phyloP scores from a whole-genome alignment of 345 rosid species.

The Excoecaria cochinchinensis region DNA sequence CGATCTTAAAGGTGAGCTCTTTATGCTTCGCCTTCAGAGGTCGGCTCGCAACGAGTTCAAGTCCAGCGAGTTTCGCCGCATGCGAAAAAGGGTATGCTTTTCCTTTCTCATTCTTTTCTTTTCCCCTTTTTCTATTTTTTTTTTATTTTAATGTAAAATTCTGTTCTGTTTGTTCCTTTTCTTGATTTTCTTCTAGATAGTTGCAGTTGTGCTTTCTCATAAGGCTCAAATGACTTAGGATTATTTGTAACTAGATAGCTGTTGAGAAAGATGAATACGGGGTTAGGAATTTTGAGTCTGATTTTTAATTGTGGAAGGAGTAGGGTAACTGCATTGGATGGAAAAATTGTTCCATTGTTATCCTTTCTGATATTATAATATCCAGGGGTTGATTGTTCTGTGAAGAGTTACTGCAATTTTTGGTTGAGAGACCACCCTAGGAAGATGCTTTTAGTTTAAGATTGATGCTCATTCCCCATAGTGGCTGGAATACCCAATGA shows the following conservation, averaged over 20 bases:
- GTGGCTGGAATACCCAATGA: background rate
- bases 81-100: constrained; percentile 70
- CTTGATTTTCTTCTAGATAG: background rate
- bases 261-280: background rate
- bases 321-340: background rate
- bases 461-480: background rate
- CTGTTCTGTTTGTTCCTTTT: background rate
- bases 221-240: background rate
- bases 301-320: background rate
- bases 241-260: background rate
- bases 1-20: constrained; percentile 90
- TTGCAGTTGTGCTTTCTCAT: background rate
- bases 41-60: constrained; percentile 87
- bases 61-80: constrained; percentile 79
- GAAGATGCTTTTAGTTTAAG: background rate
- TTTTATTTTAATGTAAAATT: background rate
- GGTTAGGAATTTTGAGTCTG: background rate
- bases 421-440: background rate
- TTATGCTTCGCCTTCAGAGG: constrained; percentile 84
- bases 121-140: background rate
- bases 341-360: background rate
- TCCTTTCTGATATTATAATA: background rate
- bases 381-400: background rate
- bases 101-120: constrained; percentile 12
- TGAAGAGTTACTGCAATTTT: background rate